Evolutionary conservation across 2,329 filamentous ascomycete genomes (phyloP), one percentile per base, ranked within the genome.

Genomic region (Apiospora hydei): DNA sequence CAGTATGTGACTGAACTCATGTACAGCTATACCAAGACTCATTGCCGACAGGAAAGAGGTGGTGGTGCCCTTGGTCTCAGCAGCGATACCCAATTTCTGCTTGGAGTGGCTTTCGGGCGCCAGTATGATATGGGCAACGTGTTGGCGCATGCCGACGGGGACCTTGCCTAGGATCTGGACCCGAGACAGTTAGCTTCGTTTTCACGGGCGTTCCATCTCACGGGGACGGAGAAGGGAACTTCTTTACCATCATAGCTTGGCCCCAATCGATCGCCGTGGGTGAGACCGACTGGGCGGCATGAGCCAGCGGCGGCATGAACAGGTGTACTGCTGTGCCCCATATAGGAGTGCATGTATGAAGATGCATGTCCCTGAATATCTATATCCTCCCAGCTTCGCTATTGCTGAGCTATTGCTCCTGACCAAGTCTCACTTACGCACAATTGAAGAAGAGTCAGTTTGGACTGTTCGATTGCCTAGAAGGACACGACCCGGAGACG

Each of bases 1-100:
- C 34, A 64, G 57, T 41, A 64, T 41, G 57, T 64, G 57, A 14
- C 34, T 64, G 57, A 64, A 64, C 18, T 64, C 57, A 7, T 64
- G 57, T n/a, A 34, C 57, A 8, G 57, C 57, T n/a, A 64, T 13
- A 11, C 57, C 57, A 34, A 64, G 34, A 41, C 18, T 41, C 34
- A 64, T 64, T 14, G 18, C 34, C 30, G 34, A 38, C 34, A 64
- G 10, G 57, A 64, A 64, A 3, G 34, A 18, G 10, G 57, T 64
- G 57, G 18, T 41, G 34, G 34, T 1, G 6, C 18, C 34, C 57
- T 1, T 6, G 8, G 57, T 64, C 34, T 41, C 57, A 64, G 57
- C 57, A 64, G 11, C 30, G 18, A 64, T 41, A n/a, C 57, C 34
- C 11, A 4, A 8, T 6, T n/a, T 41, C 10, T n/a, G 5, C 30